Conservation (phyloP, 2,329 filamentous ascomycete genomes). For the Fusarium foetens region DNA sequence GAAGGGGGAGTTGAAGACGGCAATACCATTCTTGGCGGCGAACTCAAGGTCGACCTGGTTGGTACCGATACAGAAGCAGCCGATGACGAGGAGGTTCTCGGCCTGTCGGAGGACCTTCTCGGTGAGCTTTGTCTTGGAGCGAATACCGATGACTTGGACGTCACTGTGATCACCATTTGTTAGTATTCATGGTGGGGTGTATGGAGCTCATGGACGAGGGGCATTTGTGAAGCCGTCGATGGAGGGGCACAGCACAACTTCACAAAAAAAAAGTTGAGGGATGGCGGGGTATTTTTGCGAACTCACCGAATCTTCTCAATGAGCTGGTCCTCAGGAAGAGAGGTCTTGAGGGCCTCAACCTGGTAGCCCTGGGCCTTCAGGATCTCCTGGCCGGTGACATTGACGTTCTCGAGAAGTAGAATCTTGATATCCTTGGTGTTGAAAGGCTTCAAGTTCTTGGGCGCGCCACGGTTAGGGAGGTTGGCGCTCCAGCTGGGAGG, state of each 20-base stretch:
- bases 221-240: constrained; percentile 10
- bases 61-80: constrained; percentile 99
- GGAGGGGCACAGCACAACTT: constrained; percentile 34
- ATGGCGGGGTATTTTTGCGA: constrained; percentile 29
- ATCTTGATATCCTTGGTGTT: constrained; percentile 97
- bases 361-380: constrained; percentile 90
- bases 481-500: constrained; percentile 70
- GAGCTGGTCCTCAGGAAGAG: constrained; percentile 89
- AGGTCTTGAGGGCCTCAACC: constrained; percentile 90
- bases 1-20: constrained; percentile 99
- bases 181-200: constrained; percentile 29
- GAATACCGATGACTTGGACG: constrained; percentile 96
- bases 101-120: constrained; percentile 86
- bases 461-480: constrained; percentile 51
- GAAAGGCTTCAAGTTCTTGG: constrained; percentile 92
- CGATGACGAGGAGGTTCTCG: constrained; percentile 93
- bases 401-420: constrained; percentile 93
- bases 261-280: constrained; percentile 15
- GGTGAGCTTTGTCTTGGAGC: constrained; percentile 95
- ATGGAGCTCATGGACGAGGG: constrained; percentile 19
- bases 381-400: constrained; percentile 86
- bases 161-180: constrained; percentile 64
- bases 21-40: constrained; percentile 86
- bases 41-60: constrained; percentile 92
- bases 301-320: constrained; percentile 94